Percentiles rank a stretch among this genome's conserved stretches.
Evolutionary conservation across 177 flowering plant species (phyloP).

Genomic region (Tripterygium wilfordii): DNA sequence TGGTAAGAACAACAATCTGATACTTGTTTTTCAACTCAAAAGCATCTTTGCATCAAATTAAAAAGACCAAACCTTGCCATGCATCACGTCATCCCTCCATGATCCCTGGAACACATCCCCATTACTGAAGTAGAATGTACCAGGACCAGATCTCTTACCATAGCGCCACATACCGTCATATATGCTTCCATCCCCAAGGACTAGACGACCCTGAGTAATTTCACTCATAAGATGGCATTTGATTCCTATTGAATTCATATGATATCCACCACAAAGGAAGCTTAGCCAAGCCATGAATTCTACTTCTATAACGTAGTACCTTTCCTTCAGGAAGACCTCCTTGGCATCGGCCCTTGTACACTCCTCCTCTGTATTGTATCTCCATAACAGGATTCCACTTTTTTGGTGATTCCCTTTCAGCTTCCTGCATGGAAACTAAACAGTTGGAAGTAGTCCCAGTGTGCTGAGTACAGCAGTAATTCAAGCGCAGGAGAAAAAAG

Average conservation of each 20-base stretch:
- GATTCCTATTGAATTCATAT: not conserved
- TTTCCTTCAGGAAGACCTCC: constrained; percentile 99
- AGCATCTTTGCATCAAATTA: no score
- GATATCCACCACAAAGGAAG: not conserved
- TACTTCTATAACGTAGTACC: constrained; percentile 31
- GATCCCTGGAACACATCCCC: constrained; percentile 95
- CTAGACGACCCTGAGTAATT: constrained; percentile 59
- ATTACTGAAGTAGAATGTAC: constrained; percentile 76
- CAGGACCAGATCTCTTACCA: constrained; percentile 85
- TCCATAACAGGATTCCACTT: constrained; percentile 75
- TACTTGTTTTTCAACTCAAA: no score
- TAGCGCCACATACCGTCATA: constrained; percentile 93
- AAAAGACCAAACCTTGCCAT: constrained; percentile 68
- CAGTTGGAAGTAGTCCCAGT: constrained; percentile 7
- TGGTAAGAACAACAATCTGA: no score
- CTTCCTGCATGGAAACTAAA: constrained; percentile 49
- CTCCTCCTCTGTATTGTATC: constrained; percentile 81
- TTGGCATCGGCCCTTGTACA: constrained; percentile 72
- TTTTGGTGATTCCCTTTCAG: constrained; percentile 71
- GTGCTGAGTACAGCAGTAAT: not conserved
- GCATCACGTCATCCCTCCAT: constrained; percentile 96
- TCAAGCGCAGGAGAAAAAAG: not conserved
- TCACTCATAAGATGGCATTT: not conserved
- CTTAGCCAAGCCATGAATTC: not conserved
- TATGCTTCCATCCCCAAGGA: constrained; percentile 69